phyloP scores from a whole-genome alignment of 208 protist genomes.

The Wallacemonas sp. region DNA sequence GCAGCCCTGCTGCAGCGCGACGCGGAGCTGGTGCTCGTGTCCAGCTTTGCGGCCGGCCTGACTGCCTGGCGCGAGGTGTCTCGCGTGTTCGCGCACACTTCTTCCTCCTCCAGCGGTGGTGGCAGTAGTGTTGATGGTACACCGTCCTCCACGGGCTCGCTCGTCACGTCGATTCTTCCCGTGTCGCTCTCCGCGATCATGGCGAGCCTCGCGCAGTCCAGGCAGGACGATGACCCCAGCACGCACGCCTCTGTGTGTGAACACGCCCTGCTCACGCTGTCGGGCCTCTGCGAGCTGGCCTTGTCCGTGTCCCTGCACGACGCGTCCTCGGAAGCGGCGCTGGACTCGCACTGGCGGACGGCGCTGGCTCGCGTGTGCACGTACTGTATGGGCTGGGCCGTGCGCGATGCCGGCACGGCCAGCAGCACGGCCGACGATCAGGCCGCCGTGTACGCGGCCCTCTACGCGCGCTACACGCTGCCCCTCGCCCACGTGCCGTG shows the following conservation, averaged over 20 bases:
- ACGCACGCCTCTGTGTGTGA: slow-evolving; percentile 68
- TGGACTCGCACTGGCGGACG: slow-evolving; percentile 35
- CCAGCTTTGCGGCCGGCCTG: slow-evolving; percentile 57
- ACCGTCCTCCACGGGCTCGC: no score
- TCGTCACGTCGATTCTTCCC: not conserved
- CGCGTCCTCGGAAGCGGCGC: slow-evolving; percentile 15
- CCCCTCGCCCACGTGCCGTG: slow-evolving; percentile 23
- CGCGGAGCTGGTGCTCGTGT: slow-evolving; percentile 56
- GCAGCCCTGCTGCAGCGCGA: slow-evolving; percentile 40
- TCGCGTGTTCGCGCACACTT: slow-evolving; percentile 27
- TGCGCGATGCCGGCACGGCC: slow-evolving; percentile 16
- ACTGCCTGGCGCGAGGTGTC: slow-evolving; percentile 49
- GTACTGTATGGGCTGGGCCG: slow-evolving; percentile 55
- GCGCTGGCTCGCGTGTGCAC: slow-evolving; percentile 47
- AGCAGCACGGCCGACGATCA: slow-evolving; percentile 23
- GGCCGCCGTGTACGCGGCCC: not conserved
- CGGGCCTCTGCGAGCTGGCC: slow-evolving; percentile 7
- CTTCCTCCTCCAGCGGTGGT: slow-evolving; percentile 43
- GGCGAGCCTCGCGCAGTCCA: slow-evolving; percentile 27
- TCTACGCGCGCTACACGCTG: slow-evolving; percentile 19
- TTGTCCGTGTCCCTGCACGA: not conserved
- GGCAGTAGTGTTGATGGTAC: slow-evolving; percentile 31
- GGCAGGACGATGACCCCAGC: slow-evolving; percentile 33
- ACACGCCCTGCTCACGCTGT: slow-evolving; percentile 54
- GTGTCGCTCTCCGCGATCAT: slow-evolving; percentile 3